Base-by-base conservation (phyloP, 345 rosid species). In the Leavenworthia alabamica region DNA sequence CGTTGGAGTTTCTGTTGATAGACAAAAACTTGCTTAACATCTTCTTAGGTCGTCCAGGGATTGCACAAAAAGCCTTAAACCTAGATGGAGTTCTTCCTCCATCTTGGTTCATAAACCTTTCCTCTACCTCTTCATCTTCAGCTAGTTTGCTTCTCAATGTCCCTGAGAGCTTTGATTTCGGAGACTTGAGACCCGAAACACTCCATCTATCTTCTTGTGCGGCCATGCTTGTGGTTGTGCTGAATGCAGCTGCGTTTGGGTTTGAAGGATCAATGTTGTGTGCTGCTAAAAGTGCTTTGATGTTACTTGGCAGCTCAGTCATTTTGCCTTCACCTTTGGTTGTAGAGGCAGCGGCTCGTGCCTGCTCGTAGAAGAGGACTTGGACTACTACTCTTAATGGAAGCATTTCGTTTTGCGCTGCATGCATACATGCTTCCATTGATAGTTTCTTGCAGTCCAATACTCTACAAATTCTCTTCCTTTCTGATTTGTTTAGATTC, bases 341-440 rank as follows among this genome's bases (percentile, higher is more conserved):
- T 1, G 68, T 58, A 0, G 78, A 78, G 60, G 66, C 75, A 28
- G 90, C 81, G 1, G 97, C 88, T 72, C 97, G 78, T 10, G 96
- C 88, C 66, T 93, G 99, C 79, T 93, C 99, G 24, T 83, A 85
- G 77, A 93, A 93, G 45, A 93, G 86, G 75, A 89, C 99, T 78
- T 93, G 97, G 2, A 93, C 96, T 36, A 93, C 99, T 3, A 93
- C 97, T 63, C 99, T 78, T 7, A 93, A 56, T 0, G 99, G 99
- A 32, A 93, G 91, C 51, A 81, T 62, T 78, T 93, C 99, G 37
- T 93, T 93, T 53, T 86, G 96, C 0, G 99, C 97, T 0, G 99
- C 97, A 49, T 93, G 99, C 97, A 89, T 89, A 76, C 99, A 93
- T 23, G 96, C 97, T 67, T 89, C 96, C 72, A 87, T 80, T 3